phyloP scores from a whole-genome alignment of 106 monocot genomes.

The Chionographis japonica region DNA sequence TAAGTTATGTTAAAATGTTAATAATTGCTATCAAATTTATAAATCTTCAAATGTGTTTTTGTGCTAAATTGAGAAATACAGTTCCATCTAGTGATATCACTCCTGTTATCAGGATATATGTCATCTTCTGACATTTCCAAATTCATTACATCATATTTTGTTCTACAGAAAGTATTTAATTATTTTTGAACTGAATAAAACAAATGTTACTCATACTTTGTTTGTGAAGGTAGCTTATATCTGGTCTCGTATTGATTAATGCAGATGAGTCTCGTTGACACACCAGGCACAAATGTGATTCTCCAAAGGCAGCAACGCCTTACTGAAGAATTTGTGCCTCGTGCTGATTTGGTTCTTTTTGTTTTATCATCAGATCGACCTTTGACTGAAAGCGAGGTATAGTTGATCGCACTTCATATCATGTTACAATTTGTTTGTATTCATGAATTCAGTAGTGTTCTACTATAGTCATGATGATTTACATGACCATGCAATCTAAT shows the following conservation, averaged over 20 bases:
- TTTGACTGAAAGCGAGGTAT: slow-evolving; percentile 97
- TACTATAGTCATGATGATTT: background rate
- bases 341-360: slow-evolving; percentile 94
- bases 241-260: slow-evolving; percentile 2
- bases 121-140: no score
- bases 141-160: no score
- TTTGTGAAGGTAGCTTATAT: no score
- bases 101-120: no score
- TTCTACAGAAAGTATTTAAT: no score
- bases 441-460: background rate
- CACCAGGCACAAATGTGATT: slow-evolving; percentile 99
- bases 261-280: slow-evolving; percentile 99
- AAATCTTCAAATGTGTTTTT: no score
- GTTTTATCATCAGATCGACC: slow-evolving; percentile 87
- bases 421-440: background rate
- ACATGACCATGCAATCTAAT: background rate
- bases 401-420: background rate
- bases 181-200: no score
- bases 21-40: no score
- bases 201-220: no score
- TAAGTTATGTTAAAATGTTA: no score
- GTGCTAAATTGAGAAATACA: no score
- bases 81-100: no score
- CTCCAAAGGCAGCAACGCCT: slow-evolving; percentile 95
- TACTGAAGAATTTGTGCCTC: slow-evolving; percentile 96